phyloP scores from a whole-genome alignment of 495 filamentous ascomycete species.

The Penicillium salamii region DNA sequence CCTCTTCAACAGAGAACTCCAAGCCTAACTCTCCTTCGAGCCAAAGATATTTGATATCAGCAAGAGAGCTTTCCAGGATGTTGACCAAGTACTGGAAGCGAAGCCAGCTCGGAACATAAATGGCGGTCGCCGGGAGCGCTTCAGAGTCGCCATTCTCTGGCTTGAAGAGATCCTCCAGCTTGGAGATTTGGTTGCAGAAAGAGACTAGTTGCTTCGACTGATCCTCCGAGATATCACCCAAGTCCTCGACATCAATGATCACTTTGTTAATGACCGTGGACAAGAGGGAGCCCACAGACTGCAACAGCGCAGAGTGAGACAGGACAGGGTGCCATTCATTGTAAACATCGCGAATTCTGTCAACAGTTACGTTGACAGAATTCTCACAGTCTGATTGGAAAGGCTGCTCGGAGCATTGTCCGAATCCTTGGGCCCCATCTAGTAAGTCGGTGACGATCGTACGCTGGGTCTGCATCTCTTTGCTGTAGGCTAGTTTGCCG shows the following conservation, averaged over 20 bases:
- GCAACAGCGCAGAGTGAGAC: slow-evolving; percentile 75
- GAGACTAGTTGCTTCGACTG: slow-evolving; percentile 77
- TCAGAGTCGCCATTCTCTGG: slow-evolving; percentile 46
- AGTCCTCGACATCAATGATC: slow-evolving; percentile 80
- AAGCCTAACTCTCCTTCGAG: slow-evolving; percentile 77
- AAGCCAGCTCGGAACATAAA: slow-evolving; percentile 83
- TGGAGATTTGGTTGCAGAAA: slow-evolving; percentile 68
- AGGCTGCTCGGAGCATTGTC: slow-evolving; percentile 57
- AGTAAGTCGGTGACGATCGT: slow-evolving; percentile 82
- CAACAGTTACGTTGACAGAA: slow-evolving; percentile 65
- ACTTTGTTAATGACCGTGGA: slow-evolving; percentile 79
- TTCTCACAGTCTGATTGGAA: slow-evolving; percentile 65
- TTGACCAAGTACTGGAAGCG: slow-evolving; percentile 85
- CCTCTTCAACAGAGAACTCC: slow-evolving; percentile 79
- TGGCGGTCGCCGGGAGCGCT: slow-evolving; percentile 61
- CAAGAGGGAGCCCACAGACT: slow-evolving; percentile 78
- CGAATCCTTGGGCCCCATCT: slow-evolving; percentile 68
- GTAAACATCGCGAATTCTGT: slow-evolving; percentile 66
- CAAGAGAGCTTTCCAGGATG: slow-evolving; percentile 84
- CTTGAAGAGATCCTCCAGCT: slow-evolving; percentile 72
- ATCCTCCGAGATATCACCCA: slow-evolving; percentile 79
- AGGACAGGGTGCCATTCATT: slow-evolving; percentile 77
- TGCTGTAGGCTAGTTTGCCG: slow-evolving; percentile 78
- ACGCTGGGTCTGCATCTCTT: slow-evolving; percentile 82
- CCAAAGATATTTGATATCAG: slow-evolving; percentile 88